Conservation (phyloP, 331 rosid genomes). For the Pyrus hybrid region DNA sequence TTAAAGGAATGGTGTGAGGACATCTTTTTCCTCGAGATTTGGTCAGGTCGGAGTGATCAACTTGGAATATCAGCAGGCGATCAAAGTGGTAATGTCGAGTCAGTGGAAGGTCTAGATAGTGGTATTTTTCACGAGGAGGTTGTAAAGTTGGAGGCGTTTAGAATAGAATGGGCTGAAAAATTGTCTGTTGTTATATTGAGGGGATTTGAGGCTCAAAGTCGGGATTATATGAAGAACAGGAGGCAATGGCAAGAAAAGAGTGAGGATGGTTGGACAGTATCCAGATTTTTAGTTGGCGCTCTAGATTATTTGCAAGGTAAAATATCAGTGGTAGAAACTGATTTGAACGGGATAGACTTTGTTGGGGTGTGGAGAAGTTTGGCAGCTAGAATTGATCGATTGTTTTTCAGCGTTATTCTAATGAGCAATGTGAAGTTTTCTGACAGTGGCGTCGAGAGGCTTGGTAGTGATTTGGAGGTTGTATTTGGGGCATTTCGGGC, state of each 20-base stretch:
- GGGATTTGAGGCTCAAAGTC: slow-evolving; percentile 67
- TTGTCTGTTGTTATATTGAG: slow-evolving; percentile 64
- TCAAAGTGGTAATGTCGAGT: slow-evolving; percentile 11
- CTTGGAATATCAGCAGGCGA: slow-evolving; percentile 13
- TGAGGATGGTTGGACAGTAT: slow-evolving; percentile 76
- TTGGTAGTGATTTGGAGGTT: slow-evolving; percentile 56
- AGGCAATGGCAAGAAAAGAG: slow-evolving; percentile 78
- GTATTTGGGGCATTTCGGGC: slow-evolving; percentile 74
- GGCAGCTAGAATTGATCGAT: slow-evolving; percentile 70
- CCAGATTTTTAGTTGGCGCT: slow-evolving; percentile 59
- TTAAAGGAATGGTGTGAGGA: slow-evolving; percentile 86
- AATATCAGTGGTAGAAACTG: slow-evolving; percentile 45
- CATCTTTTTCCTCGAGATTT: slow-evolving; percentile 73
- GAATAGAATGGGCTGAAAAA: slow-evolving; percentile 71
- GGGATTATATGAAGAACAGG: slow-evolving; percentile 71
- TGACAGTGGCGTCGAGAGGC: slow-evolving; percentile 60
- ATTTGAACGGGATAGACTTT: slow-evolving; percentile 61
- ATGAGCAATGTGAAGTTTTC: slow-evolving; percentile 54
- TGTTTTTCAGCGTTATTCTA: slow-evolving; percentile 48
- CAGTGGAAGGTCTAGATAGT: slow-evolving; percentile 25
- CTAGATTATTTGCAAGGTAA: slow-evolving; percentile 70
- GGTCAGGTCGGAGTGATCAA: slow-evolving; percentile 30
- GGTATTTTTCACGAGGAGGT: slow-evolving; percentile 58
- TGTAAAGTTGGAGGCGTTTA: slow-evolving; percentile 54
- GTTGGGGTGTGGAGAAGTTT: slow-evolving; percentile 80